A percentile compares a stretch with the other conserved stretches of the same genome.
Conservation (phyloP, 108 stramenopile species). For the Mayamaea pseudoterrestris region DNA sequence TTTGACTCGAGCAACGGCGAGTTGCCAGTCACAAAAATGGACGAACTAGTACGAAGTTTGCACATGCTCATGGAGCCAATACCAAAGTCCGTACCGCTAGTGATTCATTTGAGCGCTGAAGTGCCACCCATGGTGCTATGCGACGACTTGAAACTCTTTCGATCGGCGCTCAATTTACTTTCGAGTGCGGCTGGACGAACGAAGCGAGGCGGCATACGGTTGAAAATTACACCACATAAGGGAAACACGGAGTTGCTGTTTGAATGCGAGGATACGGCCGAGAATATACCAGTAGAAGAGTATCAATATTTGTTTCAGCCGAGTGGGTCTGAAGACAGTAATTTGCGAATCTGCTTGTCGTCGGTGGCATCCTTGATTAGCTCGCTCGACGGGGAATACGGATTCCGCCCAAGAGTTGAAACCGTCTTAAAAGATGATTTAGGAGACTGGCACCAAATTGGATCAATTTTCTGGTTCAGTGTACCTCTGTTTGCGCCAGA, state of each 20-base stretch:
- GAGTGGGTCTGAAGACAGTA: constrained; percentile 9
- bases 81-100: constrained; percentile 46
- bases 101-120: constrained; percentile 24
- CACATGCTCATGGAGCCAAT: constrained; percentile 40
- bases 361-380: constrained; percentile 42
- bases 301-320: constrained; percentile 49
- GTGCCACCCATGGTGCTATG: constrained; percentile 29
- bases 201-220: constrained; percentile 33
- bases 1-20: constrained; percentile 1
- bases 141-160: constrained; percentile 58
- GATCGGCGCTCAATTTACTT: constrained; percentile 54
- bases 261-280: constrained; percentile 57
- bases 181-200: constrained; percentile 65
- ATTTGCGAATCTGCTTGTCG: constrained; percentile 26
- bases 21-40: constrained; percentile 10
- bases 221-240: constrained; percentile 18
- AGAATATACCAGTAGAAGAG: constrained; percentile 35
- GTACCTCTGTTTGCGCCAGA: constrained; percentile 28
- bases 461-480: constrained; percentile 55
- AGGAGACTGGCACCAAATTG: constrained; percentile 5
- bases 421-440: constrained; percentile 5
- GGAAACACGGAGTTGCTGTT: constrained; percentile 23
- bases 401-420: constrained; percentile 20
- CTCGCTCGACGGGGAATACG: constrained; percentile 43
- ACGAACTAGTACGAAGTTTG: constrained; percentile 28